phyloP scores from a whole-genome alignment of 768 basidiomycete genomes.

The Pisolithus orientalis region DNA sequence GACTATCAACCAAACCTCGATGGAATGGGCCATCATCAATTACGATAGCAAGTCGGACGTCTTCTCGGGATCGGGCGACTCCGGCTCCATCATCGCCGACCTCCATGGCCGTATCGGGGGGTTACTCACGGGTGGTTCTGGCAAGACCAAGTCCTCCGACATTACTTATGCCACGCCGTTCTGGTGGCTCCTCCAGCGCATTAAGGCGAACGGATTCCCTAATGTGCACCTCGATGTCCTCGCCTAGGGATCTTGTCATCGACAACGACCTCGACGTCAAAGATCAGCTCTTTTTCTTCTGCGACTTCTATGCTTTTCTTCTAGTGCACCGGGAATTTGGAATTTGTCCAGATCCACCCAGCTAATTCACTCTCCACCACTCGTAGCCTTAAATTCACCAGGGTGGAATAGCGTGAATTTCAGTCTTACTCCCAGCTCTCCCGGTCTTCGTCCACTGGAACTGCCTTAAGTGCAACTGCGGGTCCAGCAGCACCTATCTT shows the following conservation, averaged over 20 bases:
- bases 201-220: conserved; percentile 20
- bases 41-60: conserved; percentile 22
- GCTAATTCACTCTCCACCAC: no score
- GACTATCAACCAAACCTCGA: conserved; percentile 16
- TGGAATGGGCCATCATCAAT: conserved; percentile 24
- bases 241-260: neutral
- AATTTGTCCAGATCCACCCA: no score
- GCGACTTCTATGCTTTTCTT: neutral
- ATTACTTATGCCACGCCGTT: conserved; percentile 37
- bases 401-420: no score
- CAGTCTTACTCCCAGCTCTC: no score
- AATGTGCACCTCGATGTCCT: conserved; percentile 8
- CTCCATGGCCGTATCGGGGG: conserved; percentile 29
- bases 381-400: no score
- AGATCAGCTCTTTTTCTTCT: neutral
- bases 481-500: no score
- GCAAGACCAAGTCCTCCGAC: conserved; percentile 21
- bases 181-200: conserved; percentile 28
- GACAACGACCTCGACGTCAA: neutral
- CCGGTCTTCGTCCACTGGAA: no score
- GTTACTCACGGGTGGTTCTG: conserved; percentile 30
- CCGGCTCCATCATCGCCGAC: conserved; percentile 31
- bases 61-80: conserved; percentile 34
- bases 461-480: no score
- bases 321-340: neutral